Percentiles rank a stretch among this genome's conserved stretches.
phyloP scores from a whole-genome alignment of 345 rosid genomes.

The Hirschfeldia incana region DNA sequence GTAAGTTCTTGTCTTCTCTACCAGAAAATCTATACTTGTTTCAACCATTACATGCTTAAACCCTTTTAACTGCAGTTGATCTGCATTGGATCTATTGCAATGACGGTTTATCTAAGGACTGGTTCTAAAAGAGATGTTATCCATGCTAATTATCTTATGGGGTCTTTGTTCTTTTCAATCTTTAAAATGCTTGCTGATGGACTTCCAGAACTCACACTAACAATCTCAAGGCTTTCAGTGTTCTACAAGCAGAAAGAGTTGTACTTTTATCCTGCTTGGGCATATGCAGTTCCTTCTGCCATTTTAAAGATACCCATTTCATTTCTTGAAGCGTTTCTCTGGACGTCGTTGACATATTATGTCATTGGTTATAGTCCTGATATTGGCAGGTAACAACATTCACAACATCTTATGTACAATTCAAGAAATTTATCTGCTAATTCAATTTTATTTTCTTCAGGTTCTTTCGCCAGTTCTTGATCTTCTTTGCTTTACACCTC shows the following conservation, averaged over 20 bases:
- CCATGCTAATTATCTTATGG: constrained; percentile 48
- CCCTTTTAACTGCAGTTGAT: constrained; percentile 26
- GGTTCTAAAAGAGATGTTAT: constrained; percentile 33
- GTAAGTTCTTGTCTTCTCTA: constrained; percentile 18
- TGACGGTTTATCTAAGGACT: constrained; percentile 46
- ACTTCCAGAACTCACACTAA: constrained; percentile 48
- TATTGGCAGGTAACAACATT: constrained; percentile 37
- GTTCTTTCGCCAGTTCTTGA: constrained; percentile 57
- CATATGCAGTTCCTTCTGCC: constrained; percentile 51
- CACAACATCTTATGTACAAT: background rate
- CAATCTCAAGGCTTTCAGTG: constrained; percentile 46
- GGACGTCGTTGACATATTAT: constrained; percentile 54
- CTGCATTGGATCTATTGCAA: constrained; percentile 39
- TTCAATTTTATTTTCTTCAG: constrained; percentile 29
- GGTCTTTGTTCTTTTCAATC: constrained; percentile 40
- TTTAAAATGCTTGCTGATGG: constrained; percentile 50
- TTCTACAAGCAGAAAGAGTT: constrained; percentile 48
- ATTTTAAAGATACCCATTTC: constrained; percentile 51
- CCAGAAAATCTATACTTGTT: background rate
- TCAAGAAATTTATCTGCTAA: background rate
- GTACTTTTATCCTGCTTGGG: constrained; percentile 53
- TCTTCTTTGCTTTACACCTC: constrained; percentile 55
- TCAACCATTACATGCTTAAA: background rate
- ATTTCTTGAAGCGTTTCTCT: constrained; percentile 40
- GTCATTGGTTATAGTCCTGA: constrained; percentile 56